These are phyloP conservation scores for Solanum tacnaense DNA, from an alignment of 257 asterid species.

Conservation along the genomic window DNA sequence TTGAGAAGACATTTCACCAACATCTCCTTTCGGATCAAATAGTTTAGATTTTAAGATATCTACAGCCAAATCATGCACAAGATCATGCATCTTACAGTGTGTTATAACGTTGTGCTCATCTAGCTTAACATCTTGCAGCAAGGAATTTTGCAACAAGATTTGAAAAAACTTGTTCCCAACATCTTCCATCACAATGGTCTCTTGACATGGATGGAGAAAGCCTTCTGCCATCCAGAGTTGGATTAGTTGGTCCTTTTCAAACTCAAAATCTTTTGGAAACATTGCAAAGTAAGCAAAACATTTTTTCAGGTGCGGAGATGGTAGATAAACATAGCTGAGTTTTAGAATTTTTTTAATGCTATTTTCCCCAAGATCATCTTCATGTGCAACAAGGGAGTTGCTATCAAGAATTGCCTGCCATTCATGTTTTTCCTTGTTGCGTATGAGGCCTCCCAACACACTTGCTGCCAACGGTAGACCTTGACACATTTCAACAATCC, in stretches of 20 bases:
- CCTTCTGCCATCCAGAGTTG: conserved; percentile 23
- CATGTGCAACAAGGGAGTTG: background rate
- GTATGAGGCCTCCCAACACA: background rate
- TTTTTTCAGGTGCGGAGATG: background rate
- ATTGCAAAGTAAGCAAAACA: conserved; percentile 15
- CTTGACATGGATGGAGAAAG: background rate
- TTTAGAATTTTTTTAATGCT: background rate
- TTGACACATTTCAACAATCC: background rate
- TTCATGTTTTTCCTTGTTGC: background rate
- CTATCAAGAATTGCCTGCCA: background rate
- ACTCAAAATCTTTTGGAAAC: conserved; percentile 2
- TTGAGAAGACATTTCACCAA: background rate
- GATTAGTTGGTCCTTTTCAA: conserved; percentile 9
- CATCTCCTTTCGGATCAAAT: background rate
- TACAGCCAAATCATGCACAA: conserved; percentile 19
- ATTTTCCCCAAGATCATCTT: background rate
- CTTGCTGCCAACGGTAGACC: conserved; percentile 16
- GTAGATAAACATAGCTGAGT: conserved; percentile 12
- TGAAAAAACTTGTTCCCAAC: background rate
- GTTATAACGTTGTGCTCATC: background rate
- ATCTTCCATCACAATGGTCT: conserved; percentile 5
- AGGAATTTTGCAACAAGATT: conserved; percentile 7
- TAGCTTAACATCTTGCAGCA: conserved; percentile 4
- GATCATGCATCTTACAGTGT: conserved; percentile 18
- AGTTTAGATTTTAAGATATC: background rate